Evolutionary conservation across 805 yeast species (phyloP), one percentile per base, ranked within the genome.

Genomic region (Saccharomyces cerevisiae): DNA sequence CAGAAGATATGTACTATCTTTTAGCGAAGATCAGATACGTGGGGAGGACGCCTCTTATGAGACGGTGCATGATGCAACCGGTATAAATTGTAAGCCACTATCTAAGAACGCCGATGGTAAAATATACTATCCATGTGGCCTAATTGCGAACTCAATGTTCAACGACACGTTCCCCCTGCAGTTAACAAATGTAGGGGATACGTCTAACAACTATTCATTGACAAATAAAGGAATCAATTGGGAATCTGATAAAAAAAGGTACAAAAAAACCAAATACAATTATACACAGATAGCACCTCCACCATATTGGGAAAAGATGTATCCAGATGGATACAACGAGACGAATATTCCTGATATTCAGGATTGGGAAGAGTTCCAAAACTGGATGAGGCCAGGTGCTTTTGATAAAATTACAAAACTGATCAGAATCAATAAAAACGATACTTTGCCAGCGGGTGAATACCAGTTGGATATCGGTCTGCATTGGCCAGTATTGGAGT

Each of bases 351-450:
- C 96, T 2, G 85, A 87, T 65, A 67, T 92, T 49, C 77, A 87
- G 1, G 67, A 72, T 41, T 84, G 94, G 89, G 92, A 89, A 66
- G 84, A 84, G 59, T 80, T 92, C 62, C 96, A 90, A 74, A 92
- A 90, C 70, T 92, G 99, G 99, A 92, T 92, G 97, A 82, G 96
- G 64, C 83, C 92, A 1, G 83, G 91, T 6, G 94, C 89, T 0
- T 74, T 87, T 56, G 79, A 91, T 17, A 73, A 76, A 22, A 85
- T 85, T 67, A 79, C 83, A 59, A 87, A 86, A 68, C 69, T 87
- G 68, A 81, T 81, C 10, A 75, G 80, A 52, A 77, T 87, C 66
- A 86, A 85, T 64, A 83, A 80, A 56, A 65, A 81, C 49, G 84
- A 81, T 43, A 70, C 70, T 1, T 68, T 87, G 57, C 64, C 69